These are phyloP conservation scores for Buxus sempervirens DNA, from an alignment of 164 flowering plant species.

Conservation along the genomic window DNA sequence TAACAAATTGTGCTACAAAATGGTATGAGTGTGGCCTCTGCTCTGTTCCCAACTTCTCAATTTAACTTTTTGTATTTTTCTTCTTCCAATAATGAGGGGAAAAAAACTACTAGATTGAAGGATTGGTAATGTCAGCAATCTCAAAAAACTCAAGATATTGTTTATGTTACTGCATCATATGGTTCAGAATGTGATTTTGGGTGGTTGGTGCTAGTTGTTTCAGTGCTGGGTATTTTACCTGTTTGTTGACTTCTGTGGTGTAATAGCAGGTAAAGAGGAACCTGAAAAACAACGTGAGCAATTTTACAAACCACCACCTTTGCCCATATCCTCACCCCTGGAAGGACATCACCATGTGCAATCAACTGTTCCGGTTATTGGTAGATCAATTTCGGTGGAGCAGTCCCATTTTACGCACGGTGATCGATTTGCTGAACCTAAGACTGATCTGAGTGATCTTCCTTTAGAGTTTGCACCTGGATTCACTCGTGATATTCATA, in stretches of 20 bases:
- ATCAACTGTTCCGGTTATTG: constrained; percentile 28
- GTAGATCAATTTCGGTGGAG: constrained; percentile 30
- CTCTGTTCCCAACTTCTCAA: too few relatives aligned
- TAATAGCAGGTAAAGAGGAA: constrained; percentile 47
- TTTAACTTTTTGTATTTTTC: too few relatives aligned
- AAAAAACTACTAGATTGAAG: too few relatives aligned
- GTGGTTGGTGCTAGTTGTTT: not conserved
- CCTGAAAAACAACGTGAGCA: constrained; percentile 28
- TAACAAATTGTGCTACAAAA: too few relatives aligned
- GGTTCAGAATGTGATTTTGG: constrained; percentile 14
- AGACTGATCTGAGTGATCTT: constrained; percentile 43
- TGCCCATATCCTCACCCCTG: constrained; percentile 29
- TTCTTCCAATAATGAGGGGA: too few relatives aligned
- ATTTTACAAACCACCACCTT: constrained; percentile 21
- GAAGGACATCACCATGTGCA: constrained; percentile 39
- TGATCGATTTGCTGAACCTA: constrained; percentile 32
- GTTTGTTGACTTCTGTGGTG: constrained; percentile 25
- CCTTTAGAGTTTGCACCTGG: constrained; percentile 67
- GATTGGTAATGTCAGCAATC: not conserved
- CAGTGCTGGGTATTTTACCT: constrained; percentile 1
- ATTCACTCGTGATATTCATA: constrained; percentile 38
- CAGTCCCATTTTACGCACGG: constrained; percentile 39
- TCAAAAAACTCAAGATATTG: not conserved
- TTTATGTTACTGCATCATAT: constrained; percentile 8
- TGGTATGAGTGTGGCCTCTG: too few relatives aligned